Conservation (phyloP, 2,329 filamentous ascomycete species). For the Ascochyta clinopodiicola region DNA sequence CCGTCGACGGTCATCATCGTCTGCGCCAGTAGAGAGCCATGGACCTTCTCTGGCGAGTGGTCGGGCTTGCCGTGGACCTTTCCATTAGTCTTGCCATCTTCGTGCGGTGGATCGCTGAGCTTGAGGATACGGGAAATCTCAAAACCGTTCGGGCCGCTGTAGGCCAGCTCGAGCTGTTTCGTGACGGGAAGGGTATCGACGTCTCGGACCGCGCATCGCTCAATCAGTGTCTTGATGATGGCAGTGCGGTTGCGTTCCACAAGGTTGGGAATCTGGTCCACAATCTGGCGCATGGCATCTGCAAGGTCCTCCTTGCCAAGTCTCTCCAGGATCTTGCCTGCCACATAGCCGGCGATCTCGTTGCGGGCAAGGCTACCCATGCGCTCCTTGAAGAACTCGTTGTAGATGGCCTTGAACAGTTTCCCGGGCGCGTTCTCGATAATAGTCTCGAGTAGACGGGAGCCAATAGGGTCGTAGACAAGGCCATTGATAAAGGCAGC, state of each 20-base stretch:
- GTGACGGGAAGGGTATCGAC: slow-evolving; percentile 64
- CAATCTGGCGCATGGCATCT: slow-evolving; percentile 72
- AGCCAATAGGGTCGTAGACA: slow-evolving; percentile 89
- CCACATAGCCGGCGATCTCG: slow-evolving; percentile 87
- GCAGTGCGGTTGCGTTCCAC: slow-evolving; percentile 78
- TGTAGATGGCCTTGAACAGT: slow-evolving; percentile 87
- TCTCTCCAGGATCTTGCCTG: slow-evolving; percentile 80
- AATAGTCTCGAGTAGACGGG: slow-evolving; percentile 86
- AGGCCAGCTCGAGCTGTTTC: slow-evolving; percentile 63
- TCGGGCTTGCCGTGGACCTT: slow-evolving; percentile 39
- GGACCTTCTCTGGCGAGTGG: slow-evolving; percentile 64
- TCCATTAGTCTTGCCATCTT: slow-evolving; percentile 32
- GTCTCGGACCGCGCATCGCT: slow-evolving; percentile 75
- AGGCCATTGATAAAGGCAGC: slow-evolving; percentile 84
- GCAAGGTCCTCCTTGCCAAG: slow-evolving; percentile 85
- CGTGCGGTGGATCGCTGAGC: slow-evolving; percentile 57
- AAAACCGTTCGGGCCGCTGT: slow-evolving; percentile 57
- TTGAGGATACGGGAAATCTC: slow-evolving; percentile 67
- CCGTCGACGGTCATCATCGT: slow-evolving; percentile 79
- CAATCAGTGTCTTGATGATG: slow-evolving; percentile 81
- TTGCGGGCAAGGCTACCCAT: slow-evolving; percentile 85
- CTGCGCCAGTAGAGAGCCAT: slow-evolving; percentile 83
- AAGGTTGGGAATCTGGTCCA: slow-evolving; percentile 74
- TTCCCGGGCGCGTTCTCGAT: slow-evolving; percentile 82
- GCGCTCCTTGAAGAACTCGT: slow-evolving; percentile 77